A percentile compares a stretch with the other conserved stretches of the same genome.
phyloP scores from a whole-genome alignment of 495 filamentous ascomycete genomes.

The Lepraria neglecta region DNA sequence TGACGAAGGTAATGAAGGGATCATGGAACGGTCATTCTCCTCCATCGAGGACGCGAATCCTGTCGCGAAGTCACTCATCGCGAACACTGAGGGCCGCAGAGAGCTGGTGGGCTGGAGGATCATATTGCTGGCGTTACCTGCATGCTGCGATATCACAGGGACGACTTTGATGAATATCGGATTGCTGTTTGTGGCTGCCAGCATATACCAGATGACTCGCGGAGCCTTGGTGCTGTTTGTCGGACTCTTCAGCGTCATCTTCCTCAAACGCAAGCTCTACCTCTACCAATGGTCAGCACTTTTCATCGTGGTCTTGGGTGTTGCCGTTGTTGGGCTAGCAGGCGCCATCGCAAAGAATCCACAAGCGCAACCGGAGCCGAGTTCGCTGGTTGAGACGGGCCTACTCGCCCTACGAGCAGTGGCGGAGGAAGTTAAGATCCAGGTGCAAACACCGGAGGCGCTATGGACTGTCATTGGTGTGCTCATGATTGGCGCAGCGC shows the following conservation, averaged over 20 bases:
- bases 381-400: slow-evolving; percentile 26
- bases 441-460: slow-evolving; percentile 50
- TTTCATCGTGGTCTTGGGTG: slow-evolving; percentile 77
- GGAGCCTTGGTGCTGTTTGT: slow-evolving; percentile 93
- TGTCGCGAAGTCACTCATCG: slow-evolving; percentile 44
- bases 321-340: slow-evolving; percentile 82
- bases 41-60: slow-evolving; percentile 40
- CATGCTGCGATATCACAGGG: slow-evolving; percentile 87
- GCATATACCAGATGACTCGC: slow-evolving; percentile 97
- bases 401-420: slow-evolving; percentile 26
- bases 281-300: slow-evolving; percentile 86
- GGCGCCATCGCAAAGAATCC: slow-evolving; percentile 69
- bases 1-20: slow-evolving; percentile 36
- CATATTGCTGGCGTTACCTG: slow-evolving; percentile 74
- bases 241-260: slow-evolving; percentile 87
- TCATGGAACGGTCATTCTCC: slow-evolving; percentile 30
- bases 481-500: slow-evolving; percentile 80
- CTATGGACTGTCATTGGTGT: slow-evolving; percentile 74
- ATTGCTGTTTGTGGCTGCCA: slow-evolving; percentile 84
- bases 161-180: slow-evolving; percentile 98
- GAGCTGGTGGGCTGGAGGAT: slow-evolving; percentile 66
- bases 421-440: slow-evolving; percentile 24
- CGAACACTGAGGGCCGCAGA: slow-evolving; percentile 38
- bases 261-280: slow-evolving; percentile 69
- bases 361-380: slow-evolving; percentile 44